Evolutionary conservation across 306 rosid genomes (phyloP), one percentile per base, ranked within the genome.

Genomic region (Gillenia trifoliata): DNA sequence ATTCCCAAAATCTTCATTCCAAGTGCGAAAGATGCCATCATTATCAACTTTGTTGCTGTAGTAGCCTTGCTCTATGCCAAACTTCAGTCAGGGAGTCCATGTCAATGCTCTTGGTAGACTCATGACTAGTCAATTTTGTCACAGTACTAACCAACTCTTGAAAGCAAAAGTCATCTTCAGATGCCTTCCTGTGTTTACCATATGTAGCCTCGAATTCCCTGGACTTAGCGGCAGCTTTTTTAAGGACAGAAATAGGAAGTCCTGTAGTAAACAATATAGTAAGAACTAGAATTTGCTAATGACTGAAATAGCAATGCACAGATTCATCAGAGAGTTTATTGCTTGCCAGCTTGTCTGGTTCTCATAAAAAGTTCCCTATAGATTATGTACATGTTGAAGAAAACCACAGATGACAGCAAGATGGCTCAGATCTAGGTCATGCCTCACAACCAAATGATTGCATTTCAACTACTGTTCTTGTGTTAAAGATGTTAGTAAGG

Each of bases 131-230:
- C 85, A 61, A 64, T 47, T 81, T 80, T 59, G 76, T 47, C 6
- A 81, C 64, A 43, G 76, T 59, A 28, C 75, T 71, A 66, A 81
- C 74, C 68, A 86, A 72, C 75, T 83, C 83, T 70, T 72, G 83
- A 43, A 89, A 29, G 54, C 88, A 73, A 41, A 49, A 77, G 41
- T 88, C 47, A 17, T 77, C 83, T 56, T 60, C 67, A 59, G 71
- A 31, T 60, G 36, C 68, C 38, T 43, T 67, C 78, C 22, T 30
- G 73, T 50, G 72, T 77, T 85, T 89, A 61, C 98, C 97, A 74
- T 88, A 91, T 29, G 80, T 68, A n/a, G 84, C 87, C 91, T 91
- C 98, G 23, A 93, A 93, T 71, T 93, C 93, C 70, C 79, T 83
- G 8, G 98, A 93, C 85, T 88, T 93, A 4, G 84, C 85, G 16